Conservation (phyloP, 371 early-diverging fungal genomes). For the Mucor racemosus region DNA sequence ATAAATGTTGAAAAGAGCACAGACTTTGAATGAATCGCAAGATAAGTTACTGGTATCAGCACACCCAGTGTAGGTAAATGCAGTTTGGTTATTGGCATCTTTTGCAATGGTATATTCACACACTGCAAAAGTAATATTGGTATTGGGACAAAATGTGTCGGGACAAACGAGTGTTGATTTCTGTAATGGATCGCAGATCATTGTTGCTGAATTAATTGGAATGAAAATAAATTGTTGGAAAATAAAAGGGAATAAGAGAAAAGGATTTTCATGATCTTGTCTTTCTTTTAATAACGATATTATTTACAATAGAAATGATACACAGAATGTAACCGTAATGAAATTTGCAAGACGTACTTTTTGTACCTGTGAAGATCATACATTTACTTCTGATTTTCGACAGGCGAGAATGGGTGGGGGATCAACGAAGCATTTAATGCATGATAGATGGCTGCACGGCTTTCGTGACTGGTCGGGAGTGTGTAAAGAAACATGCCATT, state of each 20-base stretch:
- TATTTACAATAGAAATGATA: neutral
- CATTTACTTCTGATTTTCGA: neutral
- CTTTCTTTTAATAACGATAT: neutral
- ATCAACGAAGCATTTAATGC: neutral
- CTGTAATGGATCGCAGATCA: conserved; percentile 3
- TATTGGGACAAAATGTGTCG: neutral
- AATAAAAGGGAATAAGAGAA: neutral
- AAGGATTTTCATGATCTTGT: neutral
- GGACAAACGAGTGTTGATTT: neutral
- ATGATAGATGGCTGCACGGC: neutral
- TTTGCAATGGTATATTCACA: neutral
- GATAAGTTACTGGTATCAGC: conserved; percentile 2
- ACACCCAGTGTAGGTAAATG: neutral
- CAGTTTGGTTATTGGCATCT: conserved; percentile 2
- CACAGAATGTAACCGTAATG: conserved; percentile 4
- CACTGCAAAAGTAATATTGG: neutral
- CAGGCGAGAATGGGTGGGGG: too few relatives aligned
- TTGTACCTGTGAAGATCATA: neutral
- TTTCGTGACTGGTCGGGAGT: neutral
- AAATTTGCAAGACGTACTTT: neutral
- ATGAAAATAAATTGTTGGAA: neutral
- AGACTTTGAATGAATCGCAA: neutral
- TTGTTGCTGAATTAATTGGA: neutral
- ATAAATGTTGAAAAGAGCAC: conserved; percentile 4
- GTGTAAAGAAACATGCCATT: neutral